These are phyloP conservation scores for Colletotrichum salicis DNA, from an alignment of 2,329 filamentous ascomycete species.

Conservation along the genomic window DNA sequence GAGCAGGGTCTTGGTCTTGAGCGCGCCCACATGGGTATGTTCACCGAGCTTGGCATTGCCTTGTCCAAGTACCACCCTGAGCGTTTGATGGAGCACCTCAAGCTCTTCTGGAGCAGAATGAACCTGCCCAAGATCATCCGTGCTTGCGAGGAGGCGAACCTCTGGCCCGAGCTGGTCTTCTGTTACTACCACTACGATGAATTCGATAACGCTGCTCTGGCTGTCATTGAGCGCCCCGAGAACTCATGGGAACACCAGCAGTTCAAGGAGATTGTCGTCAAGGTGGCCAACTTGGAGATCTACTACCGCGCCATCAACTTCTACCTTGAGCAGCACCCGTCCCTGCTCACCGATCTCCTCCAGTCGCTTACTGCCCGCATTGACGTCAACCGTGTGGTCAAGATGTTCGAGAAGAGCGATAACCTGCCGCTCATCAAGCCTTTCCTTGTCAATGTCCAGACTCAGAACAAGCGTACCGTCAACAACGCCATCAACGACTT, in stretches of 20 bases:
- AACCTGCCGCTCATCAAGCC: conserved; percentile 98
- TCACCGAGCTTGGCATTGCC: conserved; percentile 91
- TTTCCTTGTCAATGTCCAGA: conserved; percentile 95
- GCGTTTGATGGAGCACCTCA: conserved; percentile 96
- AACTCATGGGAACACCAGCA: conserved; percentile 99
- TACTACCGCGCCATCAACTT: conserved; percentile 98
- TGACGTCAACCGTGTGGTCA: conserved; percentile 98
- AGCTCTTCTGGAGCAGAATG: conserved; percentile 97
- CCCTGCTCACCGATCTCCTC: conserved; percentile 93
- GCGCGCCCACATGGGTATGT: conserved; percentile 95
- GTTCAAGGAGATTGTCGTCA: conserved; percentile 98
- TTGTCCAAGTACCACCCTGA: conserved; percentile 96
- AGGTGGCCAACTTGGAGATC: conserved; percentile 98
- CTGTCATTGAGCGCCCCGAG: conserved; percentile 96
- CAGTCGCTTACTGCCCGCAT: conserved; percentile 92
- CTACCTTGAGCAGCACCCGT: conserved; percentile 96
- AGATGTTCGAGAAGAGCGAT: conserved; percentile 98
- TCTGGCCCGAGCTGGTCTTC: conserved; percentile 98
- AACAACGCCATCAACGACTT: conserved; percentile 99
- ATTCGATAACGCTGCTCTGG: conserved; percentile 94
- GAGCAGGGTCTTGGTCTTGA: conserved; percentile 96
- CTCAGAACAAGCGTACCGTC: conserved; percentile 97
- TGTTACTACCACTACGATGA: conserved; percentile 98
- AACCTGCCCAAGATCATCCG: conserved; percentile 98
- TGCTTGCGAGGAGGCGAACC: conserved; percentile 90